phyloP scores from a whole-genome alignment of 495 filamentous ascomycete species.

The Tuber melanosporum region DNA sequence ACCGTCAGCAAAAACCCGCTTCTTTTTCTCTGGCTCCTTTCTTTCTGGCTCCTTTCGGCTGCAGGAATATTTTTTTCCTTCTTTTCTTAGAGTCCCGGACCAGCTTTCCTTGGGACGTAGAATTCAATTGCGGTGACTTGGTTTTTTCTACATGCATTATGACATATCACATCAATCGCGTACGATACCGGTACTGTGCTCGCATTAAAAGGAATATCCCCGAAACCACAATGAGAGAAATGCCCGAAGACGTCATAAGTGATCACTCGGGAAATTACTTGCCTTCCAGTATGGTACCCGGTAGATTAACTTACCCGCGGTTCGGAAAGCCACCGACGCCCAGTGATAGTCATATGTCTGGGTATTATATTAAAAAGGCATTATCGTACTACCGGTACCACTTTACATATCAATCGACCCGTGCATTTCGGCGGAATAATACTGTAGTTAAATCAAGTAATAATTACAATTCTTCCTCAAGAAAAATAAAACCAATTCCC shows the following conservation, averaged over 20 bases:
- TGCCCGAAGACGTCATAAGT: not conserved
- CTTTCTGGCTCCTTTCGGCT: not conserved
- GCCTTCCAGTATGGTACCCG: not conserved
- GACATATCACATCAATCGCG: not conserved
- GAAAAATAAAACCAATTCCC: not conserved
- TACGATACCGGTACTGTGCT: not conserved
- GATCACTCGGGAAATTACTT: not conserved
- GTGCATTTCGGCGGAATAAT: not conserved
- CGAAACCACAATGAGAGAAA: not conserved
- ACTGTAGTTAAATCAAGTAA: not conserved
- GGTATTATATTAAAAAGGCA: not conserved
- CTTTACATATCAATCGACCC: not conserved
- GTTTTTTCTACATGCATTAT: not conserved
- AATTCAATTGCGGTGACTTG: not conserved
- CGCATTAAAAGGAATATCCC: not conserved
- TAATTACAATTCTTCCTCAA: not conserved
- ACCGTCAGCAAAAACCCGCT: not conserved
- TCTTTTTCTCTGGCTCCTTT: not conserved
- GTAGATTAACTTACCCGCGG: not conserved
- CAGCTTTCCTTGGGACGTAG: not conserved
- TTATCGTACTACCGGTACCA: no score
- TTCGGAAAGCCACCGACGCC: not conserved
- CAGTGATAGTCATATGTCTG: not conserved
- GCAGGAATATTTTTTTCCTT: not conserved
- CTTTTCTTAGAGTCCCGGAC: not conserved